phyloP scores from a whole-genome alignment of 139 green algal genomes.

The Nannochloris sp. region DNA sequence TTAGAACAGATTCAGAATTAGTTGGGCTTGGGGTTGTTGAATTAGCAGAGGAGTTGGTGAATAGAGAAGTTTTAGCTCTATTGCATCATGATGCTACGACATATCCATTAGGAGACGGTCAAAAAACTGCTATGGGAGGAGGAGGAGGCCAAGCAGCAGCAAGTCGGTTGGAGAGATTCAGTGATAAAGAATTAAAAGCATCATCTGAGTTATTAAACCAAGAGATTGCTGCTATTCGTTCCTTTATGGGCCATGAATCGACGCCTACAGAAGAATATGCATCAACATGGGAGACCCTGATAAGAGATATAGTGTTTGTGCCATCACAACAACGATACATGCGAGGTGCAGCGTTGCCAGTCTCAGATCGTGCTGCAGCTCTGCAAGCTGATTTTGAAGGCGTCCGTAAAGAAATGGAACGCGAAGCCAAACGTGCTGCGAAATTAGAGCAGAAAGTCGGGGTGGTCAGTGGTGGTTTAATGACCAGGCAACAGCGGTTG shows the following conservation, averaged over 20 bases:
- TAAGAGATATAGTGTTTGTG: conserved; percentile 61
- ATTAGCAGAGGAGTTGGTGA: conserved; percentile 63
- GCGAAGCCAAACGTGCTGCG: conserved; percentile 52
- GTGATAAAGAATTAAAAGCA: background rate
- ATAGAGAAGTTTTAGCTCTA: conserved; percentile 24
- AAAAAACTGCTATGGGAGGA: background rate
- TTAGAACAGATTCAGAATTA: conserved; percentile 9
- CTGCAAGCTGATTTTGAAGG: conserved; percentile 51
- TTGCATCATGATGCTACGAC: conserved; percentile 59
- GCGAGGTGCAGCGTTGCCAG: conserved; percentile 38
- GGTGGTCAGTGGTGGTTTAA: conserved; percentile 42
- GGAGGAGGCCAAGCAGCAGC: background rate
- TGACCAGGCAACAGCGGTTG: conserved; percentile 42
- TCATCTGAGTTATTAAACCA: background rate
- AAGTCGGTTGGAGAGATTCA: too few relatives aligned
- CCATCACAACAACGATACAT: conserved; percentile 43
- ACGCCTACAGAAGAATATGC: conserved; percentile 37
- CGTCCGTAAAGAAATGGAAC: conserved; percentile 63
- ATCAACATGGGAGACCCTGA: conserved; percentile 36
- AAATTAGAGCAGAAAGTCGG: conserved; percentile 69
- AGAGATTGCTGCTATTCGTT: background rate
- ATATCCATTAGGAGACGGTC: conserved; percentile 42
- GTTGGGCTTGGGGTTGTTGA: conserved; percentile 24
- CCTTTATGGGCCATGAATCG: background rate
- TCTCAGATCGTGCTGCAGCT: conserved; percentile 43